Conservation (phyloP, 2,329 filamentous ascomycete genomes). For the Monilinia aucupariae region DNA sequence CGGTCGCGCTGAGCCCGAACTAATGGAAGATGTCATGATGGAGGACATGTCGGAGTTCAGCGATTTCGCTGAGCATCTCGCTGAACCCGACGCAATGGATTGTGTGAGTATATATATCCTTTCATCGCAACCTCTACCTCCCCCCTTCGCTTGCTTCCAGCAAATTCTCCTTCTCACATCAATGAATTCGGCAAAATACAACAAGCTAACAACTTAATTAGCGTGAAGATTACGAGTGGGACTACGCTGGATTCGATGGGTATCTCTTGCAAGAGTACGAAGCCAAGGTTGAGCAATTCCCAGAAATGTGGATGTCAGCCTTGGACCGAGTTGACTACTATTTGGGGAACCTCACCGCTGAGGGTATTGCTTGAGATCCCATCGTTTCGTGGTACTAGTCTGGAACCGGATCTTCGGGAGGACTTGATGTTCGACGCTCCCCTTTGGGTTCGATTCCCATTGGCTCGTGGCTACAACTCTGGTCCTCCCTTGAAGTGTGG, state of each 20-base stretch:
- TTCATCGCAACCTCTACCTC: neutral
- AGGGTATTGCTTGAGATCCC: constrained; percentile 11
- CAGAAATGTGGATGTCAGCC: neutral
- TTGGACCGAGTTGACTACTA: neutral
- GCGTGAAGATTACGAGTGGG: constrained; percentile 10
- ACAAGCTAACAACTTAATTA: constrained; percentile 1
- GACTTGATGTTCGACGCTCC: neutral
- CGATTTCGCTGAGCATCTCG: neutral
- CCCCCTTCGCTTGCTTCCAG: neutral
- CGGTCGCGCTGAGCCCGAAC: neutral
- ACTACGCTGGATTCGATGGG: constrained; percentile 2
- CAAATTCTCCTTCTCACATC: neutral
- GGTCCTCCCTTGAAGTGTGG: neutral
- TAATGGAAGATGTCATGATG: neutral
- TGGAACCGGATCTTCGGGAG: neutral
- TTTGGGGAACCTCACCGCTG: neutral
- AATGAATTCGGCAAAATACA: neutral
- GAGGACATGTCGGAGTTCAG: neutral
- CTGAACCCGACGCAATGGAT: neutral
- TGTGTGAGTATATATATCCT: neutral
- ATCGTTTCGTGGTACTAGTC: neutral
- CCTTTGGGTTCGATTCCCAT: neutral
- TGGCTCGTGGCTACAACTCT: neutral
- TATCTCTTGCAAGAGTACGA: neutral
- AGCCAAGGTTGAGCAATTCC: neutral